A percentile compares a stretch with the other conserved stretches of the same genome.
Evolutionary conservation across 306 rosid genomes (phyloP).

Genomic region (Quercus aquifolioides): DNA sequence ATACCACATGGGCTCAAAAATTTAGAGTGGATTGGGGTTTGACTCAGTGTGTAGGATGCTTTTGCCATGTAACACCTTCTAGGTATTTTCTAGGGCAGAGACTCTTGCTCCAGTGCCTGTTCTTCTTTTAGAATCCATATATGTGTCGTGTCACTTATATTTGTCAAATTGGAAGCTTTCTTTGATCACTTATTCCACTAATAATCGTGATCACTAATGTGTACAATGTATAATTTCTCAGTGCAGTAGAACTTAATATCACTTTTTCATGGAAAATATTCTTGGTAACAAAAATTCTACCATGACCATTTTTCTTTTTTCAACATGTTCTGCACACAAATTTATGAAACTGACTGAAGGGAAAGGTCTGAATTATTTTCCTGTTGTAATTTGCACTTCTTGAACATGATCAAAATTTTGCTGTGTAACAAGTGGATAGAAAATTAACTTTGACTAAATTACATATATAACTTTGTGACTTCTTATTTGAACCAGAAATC

Average conservation of each 20-base stretch:
- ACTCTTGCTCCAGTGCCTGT: too few species aligned
- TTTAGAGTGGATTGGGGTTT: too few species aligned
- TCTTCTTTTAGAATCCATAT: not conserved
- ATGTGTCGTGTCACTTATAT: not conserved
- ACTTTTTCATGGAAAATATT: not conserved
- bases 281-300: not conserved
- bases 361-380: not conserved
- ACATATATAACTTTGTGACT: too few species aligned
- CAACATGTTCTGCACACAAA: not conserved
- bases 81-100: too few species aligned
- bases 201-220: not conserved
- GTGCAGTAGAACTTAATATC: not conserved
- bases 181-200: not conserved
- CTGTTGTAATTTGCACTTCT: not conserved
- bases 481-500: constrained; percentile 36
- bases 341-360: not conserved
- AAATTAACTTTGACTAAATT: not conserved
- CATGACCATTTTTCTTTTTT: not conserved
- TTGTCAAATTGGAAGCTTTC: not conserved
- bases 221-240: not conserved
- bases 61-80: too few species aligned
- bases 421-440: not conserved
- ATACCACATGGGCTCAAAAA: too few species aligned
- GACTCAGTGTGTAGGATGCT: too few species aligned
- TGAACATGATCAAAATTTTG: not conserved